Evolutionary conservation across 192 early-diverging fungal species (phyloP), one percentile per base, ranked within the genome.

Genomic region (Coemansia sp.): DNA sequence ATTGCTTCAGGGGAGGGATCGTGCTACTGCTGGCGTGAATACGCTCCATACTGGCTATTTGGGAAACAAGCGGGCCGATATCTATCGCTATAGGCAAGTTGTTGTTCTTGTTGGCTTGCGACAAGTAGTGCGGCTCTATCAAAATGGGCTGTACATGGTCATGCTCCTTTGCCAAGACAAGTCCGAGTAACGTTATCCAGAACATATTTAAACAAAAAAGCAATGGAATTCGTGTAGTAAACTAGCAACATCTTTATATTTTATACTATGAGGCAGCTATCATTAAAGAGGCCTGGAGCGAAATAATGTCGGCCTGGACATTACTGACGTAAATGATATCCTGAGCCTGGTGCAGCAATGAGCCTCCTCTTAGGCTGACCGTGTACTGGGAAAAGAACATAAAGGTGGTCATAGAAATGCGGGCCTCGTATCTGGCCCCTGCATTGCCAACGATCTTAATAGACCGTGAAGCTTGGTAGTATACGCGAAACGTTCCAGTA

Each of bases 281-380:
- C n/a, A 63, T 19, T 1, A 28, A 4, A 3, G 67, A 62, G 2
- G 61, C 35, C 15, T 56, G 48, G 3, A 37, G 16, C 14, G 62
- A 65, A 21, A 16, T 53, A 12, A 76, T 43, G 4, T 57, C 55
- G 2, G 73, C 73, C 33, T 53, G 18, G 15, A 76, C 45, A 13
- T 56, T 41, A 37, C 68, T 42, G 20, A 76, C 48, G 62, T 76
- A 76, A 46, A 76, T 26, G 6, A 46, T 57, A 15, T 76, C 73
- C 15, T 62, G 59, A 21, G 54, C 19, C 18, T 18, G 2, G 3
- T 48, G 56, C 13, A 55, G 47, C 11, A 55, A 20, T 13, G 53
- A n/a, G 0, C 59, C 53, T 10, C 40, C 44, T 11, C 61, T 12
- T 10, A 20, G 47, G 7, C 2, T 41, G 40, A 39, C 49, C 15